These are phyloP conservation scores for Ambrosia artemisiifolia DNA, from an alignment of 129 eudicot species.

Conservation along the genomic window DNA sequence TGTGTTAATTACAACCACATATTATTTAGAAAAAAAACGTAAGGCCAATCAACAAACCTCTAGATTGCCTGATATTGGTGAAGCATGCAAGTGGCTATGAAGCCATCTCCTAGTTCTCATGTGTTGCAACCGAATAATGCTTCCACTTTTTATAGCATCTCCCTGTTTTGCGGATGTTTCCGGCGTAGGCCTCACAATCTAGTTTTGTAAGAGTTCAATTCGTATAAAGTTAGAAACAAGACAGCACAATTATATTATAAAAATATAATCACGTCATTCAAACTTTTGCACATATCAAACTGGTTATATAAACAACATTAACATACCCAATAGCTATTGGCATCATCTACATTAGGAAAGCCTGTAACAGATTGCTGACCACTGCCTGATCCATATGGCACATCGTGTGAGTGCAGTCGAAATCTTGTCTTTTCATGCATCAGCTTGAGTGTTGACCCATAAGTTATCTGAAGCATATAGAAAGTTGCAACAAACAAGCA, in stretches of 20 bases:
- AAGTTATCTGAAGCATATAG: conserved; percentile 56
- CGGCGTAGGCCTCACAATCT: conserved; percentile 67
- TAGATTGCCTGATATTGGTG: conserved; percentile 86
- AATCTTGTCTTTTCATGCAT: conserved; percentile 91
- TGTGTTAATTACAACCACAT: background rate
- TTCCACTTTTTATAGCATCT: conserved; percentile 72
- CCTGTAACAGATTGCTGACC: conserved; percentile 99
- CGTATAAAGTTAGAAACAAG: background rate
- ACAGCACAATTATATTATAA: background rate
- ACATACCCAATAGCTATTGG: conserved; percentile 98
- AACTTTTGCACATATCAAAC: background rate
- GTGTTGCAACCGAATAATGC: conserved; percentile 79
- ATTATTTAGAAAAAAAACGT: background rate
- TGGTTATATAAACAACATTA: background rate
- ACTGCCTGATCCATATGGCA: conserved; percentile 99
- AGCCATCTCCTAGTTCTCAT: conserved; percentile 95
- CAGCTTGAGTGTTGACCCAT: conserved; percentile 79
- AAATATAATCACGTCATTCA: background rate
- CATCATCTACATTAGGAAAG: conserved; percentile 84
- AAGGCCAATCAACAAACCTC: conserved; percentile 55
- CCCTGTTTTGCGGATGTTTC: conserved; percentile 86
- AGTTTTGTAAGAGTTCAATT: conserved; percentile 20
- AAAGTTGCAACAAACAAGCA: background rate
- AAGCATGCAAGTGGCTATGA: conserved; percentile 95
- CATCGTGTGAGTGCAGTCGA: conserved; percentile 94